Conservation (phyloP, 441 rosid species). For the Isatis lusitanica region DNA sequence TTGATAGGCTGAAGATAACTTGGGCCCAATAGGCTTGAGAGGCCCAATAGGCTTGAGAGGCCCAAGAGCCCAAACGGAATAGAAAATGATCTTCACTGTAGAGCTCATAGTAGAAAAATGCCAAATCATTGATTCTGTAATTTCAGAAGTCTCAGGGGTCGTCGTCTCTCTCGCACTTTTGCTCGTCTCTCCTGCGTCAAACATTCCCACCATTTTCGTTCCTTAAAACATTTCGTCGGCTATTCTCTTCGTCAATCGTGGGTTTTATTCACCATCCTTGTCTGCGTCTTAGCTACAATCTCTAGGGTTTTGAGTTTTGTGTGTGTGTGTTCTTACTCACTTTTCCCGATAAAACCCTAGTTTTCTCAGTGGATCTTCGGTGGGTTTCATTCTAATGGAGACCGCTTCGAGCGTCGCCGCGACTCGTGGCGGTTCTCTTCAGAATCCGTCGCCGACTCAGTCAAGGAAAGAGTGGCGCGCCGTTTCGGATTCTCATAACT, state of each 20-base stretch:
- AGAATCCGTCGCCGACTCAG: conserved; percentile 51
- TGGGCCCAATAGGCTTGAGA: background rate
- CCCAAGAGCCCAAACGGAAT: background rate
- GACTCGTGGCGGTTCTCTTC: conserved; percentile 68
- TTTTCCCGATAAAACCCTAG: conserved; percentile 35
- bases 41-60: background rate
- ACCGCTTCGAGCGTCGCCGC: conserved; percentile 64
- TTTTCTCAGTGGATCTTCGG: conserved; percentile 32
- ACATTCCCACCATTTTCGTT: conserved; percentile 29
- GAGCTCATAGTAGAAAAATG: background rate
- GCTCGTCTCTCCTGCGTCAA: conserved; percentile 24
- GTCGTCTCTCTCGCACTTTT: background rate
- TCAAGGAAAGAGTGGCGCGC: conserved; percentile 95
- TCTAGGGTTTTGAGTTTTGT: conserved; percentile 14
- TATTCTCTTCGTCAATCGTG: background rate
- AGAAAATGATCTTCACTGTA: background rate
- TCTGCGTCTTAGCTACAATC: background rate
- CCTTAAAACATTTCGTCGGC: background rate
- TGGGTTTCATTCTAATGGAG: conserved; percentile 57
- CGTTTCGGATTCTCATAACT: conserved; percentile 73
- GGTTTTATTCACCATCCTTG: background rate
- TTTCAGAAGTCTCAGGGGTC: background rate
- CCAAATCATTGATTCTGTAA: conserved; percentile 22
- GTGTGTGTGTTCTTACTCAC: conserved; percentile 11
- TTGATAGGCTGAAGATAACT: no score